Conservation (phyloP, 148 eudicot genomes). For the Rhododendron griersonianum region DNA sequence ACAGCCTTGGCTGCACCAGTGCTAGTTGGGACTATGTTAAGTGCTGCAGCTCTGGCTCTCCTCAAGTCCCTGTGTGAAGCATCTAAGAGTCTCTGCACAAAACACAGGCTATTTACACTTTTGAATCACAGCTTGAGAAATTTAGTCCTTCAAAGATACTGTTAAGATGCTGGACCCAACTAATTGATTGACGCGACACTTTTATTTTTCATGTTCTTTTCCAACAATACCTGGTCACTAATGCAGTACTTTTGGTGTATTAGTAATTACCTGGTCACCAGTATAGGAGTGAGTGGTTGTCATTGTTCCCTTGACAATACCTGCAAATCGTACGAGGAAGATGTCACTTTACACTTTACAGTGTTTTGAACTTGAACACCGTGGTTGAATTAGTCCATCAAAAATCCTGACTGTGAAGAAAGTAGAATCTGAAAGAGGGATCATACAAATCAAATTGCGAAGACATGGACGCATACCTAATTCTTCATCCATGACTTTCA, state of each 20-base stretch:
- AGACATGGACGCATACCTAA: constrained; percentile 40
- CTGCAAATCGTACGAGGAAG: constrained; percentile 29
- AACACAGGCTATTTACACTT: not conserved
- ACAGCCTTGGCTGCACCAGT: constrained; percentile 99
- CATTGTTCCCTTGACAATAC: constrained; percentile 98
- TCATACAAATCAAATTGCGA: not conserved
- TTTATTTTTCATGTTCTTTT: not conserved
- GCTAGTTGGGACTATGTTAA: constrained; percentile 98
- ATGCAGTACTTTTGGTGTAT: constrained; percentile 23
- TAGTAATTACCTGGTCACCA: constrained; percentile 78
- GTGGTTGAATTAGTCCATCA: not conserved
- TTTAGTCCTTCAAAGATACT: not conserved
- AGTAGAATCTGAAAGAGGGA: not conserved
- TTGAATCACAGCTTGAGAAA: not conserved
- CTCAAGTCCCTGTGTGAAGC: constrained; percentile 98
- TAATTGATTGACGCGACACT: not conserved
- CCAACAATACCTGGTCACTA: constrained; percentile 71
- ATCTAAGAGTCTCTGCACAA: constrained; percentile 76
- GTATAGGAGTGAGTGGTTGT: constrained; percentile 99
- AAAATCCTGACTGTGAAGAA: not conserved
- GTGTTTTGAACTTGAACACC: not conserved
- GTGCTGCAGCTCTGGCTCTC: constrained; percentile 97
- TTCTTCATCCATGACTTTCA: constrained; percentile 83
- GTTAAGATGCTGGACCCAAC: not conserved
- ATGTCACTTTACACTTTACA: not conserved